Evolutionary conservation across 2,329 filamentous ascomycete genomes (phyloP), one percentile per base, ranked within the genome.

Genomic region (Talaromyces rugulosus): DNA sequence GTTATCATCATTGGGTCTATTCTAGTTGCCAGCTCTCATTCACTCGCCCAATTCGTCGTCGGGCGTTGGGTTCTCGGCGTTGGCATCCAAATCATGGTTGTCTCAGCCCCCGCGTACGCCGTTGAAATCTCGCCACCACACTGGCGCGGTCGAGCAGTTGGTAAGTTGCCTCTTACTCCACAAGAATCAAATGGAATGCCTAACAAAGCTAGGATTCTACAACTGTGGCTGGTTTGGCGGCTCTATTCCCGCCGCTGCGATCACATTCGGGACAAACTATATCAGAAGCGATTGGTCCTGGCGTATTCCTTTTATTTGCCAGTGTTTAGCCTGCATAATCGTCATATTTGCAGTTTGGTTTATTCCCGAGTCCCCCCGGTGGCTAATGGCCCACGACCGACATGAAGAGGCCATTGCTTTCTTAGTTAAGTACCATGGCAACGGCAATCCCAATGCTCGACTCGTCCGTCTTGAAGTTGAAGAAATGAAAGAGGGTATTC

Each of bases 351-450:
- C 80, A 9, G 82, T 88, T 33, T 86, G 84, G 80, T 85, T 88
- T 72, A 86, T 90, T 69, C 88, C 87, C 0, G 88, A 90, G 65
- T 87, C 85, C 0, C 87, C 87, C 0, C 80, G 88, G 1, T 89
- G 59, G 55, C 28, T 69, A 9, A 63, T 69, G n/a, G 63, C 66
- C 11, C 62, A 67, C 14, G 64, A 67, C 18, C 61, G 63, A 5
- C 79, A 84, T 62, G 84, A 87, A 18, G 82, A 89, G 68, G 88
- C 87, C 2, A 79, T 87, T 9, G 74, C 78, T 1, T 82, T 89
- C 8, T 78, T 90, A 12, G 81, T 83, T 59, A 85, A 85, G 68
- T 86, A 87, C 67, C 88, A 90, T 67, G 85, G 83, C 36, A 85
- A 86, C 27, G 86, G 86, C 50, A 78, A 87, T 67, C 74, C 70